Conservation (phyloP, 352 stramenopile genomes). For the Ochromonadaceae sp. region DNA sequence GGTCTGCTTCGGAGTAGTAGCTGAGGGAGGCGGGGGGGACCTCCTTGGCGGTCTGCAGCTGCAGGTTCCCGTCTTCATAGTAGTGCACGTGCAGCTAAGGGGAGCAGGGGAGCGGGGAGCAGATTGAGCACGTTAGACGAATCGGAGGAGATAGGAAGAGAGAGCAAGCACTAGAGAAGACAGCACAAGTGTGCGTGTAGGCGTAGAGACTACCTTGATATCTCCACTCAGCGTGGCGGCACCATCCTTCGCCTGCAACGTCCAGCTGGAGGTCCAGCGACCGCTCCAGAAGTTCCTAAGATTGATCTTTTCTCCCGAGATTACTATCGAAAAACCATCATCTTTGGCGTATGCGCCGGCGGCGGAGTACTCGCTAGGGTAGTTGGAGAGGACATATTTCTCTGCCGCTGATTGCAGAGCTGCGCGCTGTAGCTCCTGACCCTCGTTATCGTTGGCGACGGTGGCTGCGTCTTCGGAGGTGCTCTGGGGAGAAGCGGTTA, state of each 20-base stretch:
- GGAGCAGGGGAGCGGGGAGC: slow-evolving; percentile 36
- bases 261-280: slow-evolving; percentile 23
- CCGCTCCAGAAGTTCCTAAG: slow-evolving; percentile 62
- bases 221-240: background rate
- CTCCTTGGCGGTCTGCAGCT: slow-evolving; percentile 59
- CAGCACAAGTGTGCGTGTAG: no score
- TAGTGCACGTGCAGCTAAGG: slow-evolving; percentile 75
- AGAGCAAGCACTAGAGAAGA: no score
- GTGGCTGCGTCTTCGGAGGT: no score
- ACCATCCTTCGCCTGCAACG: background rate
- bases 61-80: slow-evolving; percentile 88
- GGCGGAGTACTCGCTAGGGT: slow-evolving; percentile 56
- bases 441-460: background rate
- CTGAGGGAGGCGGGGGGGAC: slow-evolving; percentile 41
- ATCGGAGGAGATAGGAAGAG: no score
- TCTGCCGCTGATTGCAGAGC: slow-evolving; percentile 49
- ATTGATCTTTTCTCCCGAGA: slow-evolving; percentile 64
- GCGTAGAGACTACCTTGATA: slow-evolving; percentile 18
- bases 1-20: slow-evolving; percentile 31
- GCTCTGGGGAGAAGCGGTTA: no score
- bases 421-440: slow-evolving; percentile 6
- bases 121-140: no score
- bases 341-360: slow-evolving; percentile 53
- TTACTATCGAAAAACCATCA: slow-evolving; percentile 46
- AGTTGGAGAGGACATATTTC: slow-evolving; percentile 61